Evolutionary conservation across 73 alveolate genomes (phyloP), one percentile per base, ranked within the genome.

Genomic region (Effrenium voratum): DNA sequence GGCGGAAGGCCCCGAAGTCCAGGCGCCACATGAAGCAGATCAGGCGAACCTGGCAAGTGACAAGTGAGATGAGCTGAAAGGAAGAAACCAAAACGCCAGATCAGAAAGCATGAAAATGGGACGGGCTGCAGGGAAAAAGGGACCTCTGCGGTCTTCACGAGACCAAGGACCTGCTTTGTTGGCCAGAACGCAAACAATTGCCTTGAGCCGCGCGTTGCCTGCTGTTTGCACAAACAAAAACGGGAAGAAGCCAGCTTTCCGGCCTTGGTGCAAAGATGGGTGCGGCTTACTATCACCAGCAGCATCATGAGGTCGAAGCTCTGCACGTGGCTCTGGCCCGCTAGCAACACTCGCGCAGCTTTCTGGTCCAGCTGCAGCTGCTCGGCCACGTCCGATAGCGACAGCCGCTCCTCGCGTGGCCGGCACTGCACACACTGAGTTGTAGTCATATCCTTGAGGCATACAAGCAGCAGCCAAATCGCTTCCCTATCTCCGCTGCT

Each of bases 241-340:
- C 19, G 79, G 30, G 30, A 66, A 66, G 43, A 0, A n/a, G 79
- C 40, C 79, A 1, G 8, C 2, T 66, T 66, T 16, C 57, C 41
- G 3, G 73, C 92, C 92, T 82, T 82, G 52, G 92, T 82, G 70
- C n/a, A 50, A 50, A 82, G 19, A 50, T 82, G 92, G 15, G 92
- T 82, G 3, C 49, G 75, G 73, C 92, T 82, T 34, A 36, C 92
- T 50, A 82, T 50, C 73, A 82, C 92, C 75, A 82, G 92, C 75
- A 82, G 72, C 22, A 82, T 73, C 12, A 82, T 47, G 38, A 82
- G 40, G 32, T 82, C 92, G 26, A 82, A 82, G 68, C 68, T 46
- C 45, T 79, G 30, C 90, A 79, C 46, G 15, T 49, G 46, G 44
- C 28, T 80, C 40, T 41, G n/a, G n/a, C n/a, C n/a, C n/a, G n/a